Evolutionary conservation across 495 filamentous ascomycete genomes (phyloP).

Genomic region (Aspergillus panamensis): DNA sequence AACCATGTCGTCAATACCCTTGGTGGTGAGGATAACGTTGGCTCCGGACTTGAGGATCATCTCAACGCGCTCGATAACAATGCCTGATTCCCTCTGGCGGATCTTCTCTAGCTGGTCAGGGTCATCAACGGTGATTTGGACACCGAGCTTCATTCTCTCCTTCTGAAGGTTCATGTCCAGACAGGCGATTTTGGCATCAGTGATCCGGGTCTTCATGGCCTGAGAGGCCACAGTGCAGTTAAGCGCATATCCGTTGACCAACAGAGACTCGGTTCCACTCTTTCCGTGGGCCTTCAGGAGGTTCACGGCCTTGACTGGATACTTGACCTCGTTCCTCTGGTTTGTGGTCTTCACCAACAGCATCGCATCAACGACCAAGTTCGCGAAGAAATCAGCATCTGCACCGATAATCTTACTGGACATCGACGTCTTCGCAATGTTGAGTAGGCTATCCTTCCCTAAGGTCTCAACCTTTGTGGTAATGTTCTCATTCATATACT

Average conservation of each 20-base stretch:
- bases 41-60: conserved; percentile 97
- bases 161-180: conserved; percentile 99
- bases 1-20: conserved; percentile 95
- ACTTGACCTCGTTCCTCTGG: conserved; percentile 85
- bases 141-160: conserved; percentile 97
- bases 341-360: conserved; percentile 90
- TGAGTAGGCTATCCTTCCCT: conserved; percentile 83
- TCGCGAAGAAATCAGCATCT: conserved; percentile 95
- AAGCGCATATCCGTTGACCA: conserved; percentile 94
- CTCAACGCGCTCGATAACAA: conserved; percentile 91
- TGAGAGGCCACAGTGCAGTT: conserved; percentile 99
- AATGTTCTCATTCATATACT: conserved; percentile 98
- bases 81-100: conserved; percentile 81
- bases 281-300: conserved; percentile 97
- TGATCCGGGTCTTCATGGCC: conserved; percentile 91
- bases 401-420: conserved; percentile 97
- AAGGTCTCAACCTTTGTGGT: conserved; percentile 90
- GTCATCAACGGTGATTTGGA: conserved; percentile 97
- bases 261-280: conserved; percentile 78
- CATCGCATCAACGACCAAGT: conserved; percentile 96
- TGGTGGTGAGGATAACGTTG: conserved; percentile 94
- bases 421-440: conserved; percentile 98
- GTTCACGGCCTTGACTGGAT: conserved; percentile 98
- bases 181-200: conserved; percentile 93
- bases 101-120: conserved; percentile 97